Base-by-base conservation (phyloP, 768 basidiomycete genomes). In the Kwoniella bestiolae region DNA sequence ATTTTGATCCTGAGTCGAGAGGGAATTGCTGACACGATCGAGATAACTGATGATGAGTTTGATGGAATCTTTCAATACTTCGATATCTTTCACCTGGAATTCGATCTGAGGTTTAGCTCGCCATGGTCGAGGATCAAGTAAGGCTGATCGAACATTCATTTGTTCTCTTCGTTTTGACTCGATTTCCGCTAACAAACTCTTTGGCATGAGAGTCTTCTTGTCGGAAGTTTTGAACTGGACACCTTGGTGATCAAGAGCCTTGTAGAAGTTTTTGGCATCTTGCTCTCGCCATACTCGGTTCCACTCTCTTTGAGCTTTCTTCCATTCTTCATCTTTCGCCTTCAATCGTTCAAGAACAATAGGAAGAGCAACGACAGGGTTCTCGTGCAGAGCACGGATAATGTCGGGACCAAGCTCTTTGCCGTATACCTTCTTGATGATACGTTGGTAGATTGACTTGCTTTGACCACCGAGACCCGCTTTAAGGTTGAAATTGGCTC, bases 301-400 rank as follows among this genome's bases (percentile, higher is more conserved):
- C 92, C 93, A 98, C 81, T 97, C 94, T 29, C 95, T 86, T 80
- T 94, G 91, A 29, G 90, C 88, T 32, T 91, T 86, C 75, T 92
- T 88, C 96, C 96, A 99, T 78, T 99, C 96, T 66, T 96, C 94
- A 79, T 97, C 91, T 81, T 94, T 96, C 78, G 88, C 87, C 83
- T 92, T 94, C 49, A 99, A 84, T 9, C 96, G 88, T 46, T 86
- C 84, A 2, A 98, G 86, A 5, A 97, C 91, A 65, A 98, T 91
- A 0, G 95, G 94, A 8, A 97, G 89, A 1, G 94, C 88, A 52
- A 94, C 89, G 50, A 86, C 88, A 0, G 96, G 96, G 71, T 88
- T 90, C 49, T 98, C 94, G 81, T 97, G 93, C 63, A 99, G 82
- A 1, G 94, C 92, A 32, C 73, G 68, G 44, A 82, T 81, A 65